Base-by-base conservation (phyloP, 208 protist species). In the Leishmania guyanensis region DNA sequence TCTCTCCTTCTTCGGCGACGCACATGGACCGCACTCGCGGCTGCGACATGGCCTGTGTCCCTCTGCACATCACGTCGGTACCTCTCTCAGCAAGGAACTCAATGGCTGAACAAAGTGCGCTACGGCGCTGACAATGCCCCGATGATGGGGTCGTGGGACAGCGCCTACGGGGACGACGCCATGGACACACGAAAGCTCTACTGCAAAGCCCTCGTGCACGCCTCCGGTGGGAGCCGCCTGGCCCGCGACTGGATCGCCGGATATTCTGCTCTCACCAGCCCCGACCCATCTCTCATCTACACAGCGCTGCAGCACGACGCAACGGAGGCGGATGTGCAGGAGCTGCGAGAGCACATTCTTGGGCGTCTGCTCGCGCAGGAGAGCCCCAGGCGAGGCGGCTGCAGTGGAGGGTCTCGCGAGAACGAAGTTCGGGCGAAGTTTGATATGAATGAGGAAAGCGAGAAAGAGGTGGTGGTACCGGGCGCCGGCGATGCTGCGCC, bases 191-290 rank as follows among this genome's bases (percentile, higher is more conserved):
- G 86, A 6, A 88, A 92, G 77, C 82, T 93, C 20, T 97, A 97
- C 85, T 96, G 92, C 82, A 94, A 95, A 80, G 94, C 94, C 20
- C 88, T 96, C 54, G 81, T 96, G 56, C 86, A 93, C 78, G 88
- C 90, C 69, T 89, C 86, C 2, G 91, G 94, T 17, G 92, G 91
- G 10, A 89, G 89, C 22, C 86, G 92, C 1, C 83, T 90, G 14
- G 86, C 92, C 48, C 85, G 94, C 0, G 94, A 97, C 80, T 97
- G 91, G 89, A 88, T 97, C 39, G 94, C 91, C 17, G 94, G 92
- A 20, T 91, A 84, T 77, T 82, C 92, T 9, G 87, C 92, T 12
- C 69, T 93, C 17, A 75, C 87, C 16, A 87, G 75, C 69, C 84
- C 88, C 22, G 85, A 91, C 72, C 76, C 90, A 56, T 82, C 79